These are phyloP conservation scores for Aspergillus intermedius DNA, from an alignment of 2,329 filamentous ascomycete species.

Conservation along the genomic window DNA sequence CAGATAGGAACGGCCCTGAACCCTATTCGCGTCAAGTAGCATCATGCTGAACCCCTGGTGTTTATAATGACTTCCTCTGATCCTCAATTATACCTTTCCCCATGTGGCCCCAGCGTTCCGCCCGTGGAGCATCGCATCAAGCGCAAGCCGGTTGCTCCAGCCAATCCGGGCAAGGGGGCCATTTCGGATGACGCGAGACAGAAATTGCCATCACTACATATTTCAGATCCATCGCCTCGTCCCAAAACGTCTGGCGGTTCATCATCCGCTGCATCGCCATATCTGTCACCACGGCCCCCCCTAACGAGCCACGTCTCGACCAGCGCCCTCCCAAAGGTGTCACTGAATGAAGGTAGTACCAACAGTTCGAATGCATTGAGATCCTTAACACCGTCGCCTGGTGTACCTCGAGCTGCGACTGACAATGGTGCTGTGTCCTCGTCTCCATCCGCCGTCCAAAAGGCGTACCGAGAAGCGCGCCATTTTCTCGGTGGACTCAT, in stretches of 20 bases:
- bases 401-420: neutral
- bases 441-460: constrained; percentile 20
- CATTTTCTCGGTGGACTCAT: constrained; percentile 62
- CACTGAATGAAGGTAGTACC: neutral
- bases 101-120: too few relatives aligned
- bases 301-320: neutral
- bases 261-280: neutral
- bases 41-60: too few relatives aligned
- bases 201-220: neutral
- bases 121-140: constrained; percentile 1
- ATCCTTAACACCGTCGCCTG: neutral
- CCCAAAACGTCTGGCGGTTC: neutral
- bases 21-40: too few relatives aligned
- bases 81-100: too few relatives aligned
- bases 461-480: constrained; percentile 48
- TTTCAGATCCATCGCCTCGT: neutral
- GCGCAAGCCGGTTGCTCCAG: constrained; percentile 3
- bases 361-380: neutral
- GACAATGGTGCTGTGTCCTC: neutral
- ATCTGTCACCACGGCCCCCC: neutral
- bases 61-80: too few relatives aligned
- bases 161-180: neutral
- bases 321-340: neutral
- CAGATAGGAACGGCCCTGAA: too few relatives aligned
- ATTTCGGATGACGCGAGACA: neutral